Evolutionary conservation across 805 yeast species (phyloP).

Genomic region (Saitoella complicata): DNA sequence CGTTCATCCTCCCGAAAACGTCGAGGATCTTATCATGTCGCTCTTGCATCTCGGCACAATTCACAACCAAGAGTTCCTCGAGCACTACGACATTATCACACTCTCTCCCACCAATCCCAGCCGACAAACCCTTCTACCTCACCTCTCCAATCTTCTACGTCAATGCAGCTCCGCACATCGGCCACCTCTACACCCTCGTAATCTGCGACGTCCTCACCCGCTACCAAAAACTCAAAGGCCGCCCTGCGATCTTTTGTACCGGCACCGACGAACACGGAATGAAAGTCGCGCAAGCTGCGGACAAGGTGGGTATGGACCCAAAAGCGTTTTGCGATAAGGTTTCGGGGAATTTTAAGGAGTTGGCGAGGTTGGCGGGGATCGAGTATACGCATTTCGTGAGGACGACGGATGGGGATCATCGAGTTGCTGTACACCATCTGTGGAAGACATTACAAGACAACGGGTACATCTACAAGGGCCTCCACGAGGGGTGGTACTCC

Average conservation of each 20-base stretch:
- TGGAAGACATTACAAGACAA: slow-evolving; percentile 42
- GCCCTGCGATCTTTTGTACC: slow-evolving; percentile 47
- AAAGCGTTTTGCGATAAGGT: slow-evolving; percentile 57
- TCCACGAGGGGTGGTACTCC: slow-evolving; percentile 89
- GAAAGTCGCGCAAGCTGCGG: slow-evolving; percentile 74
- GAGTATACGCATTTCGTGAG: slow-evolving; percentile 64
- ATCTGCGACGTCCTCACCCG: slow-evolving; percentile 63
- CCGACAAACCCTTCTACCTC: slow-evolving; percentile 28
- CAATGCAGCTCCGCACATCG: slow-evolving; percentile 84
- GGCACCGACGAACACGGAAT: slow-evolving; percentile 97
- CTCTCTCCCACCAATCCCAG: too few relatives aligned
- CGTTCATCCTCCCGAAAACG: too few relatives aligned
- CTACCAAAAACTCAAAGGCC: slow-evolving; percentile 41
- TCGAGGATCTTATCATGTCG: too few relatives aligned
- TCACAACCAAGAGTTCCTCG: too few relatives aligned
- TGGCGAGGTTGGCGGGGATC: slow-evolving; percentile 46
- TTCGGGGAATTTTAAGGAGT: slow-evolving; percentile 41
- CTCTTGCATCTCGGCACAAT: too few relatives aligned
- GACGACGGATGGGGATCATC: slow-evolving; percentile 77
- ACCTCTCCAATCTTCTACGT: slow-evolving; percentile 95
- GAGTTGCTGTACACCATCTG: slow-evolving; percentile 42
- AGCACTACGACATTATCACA: too few relatives aligned
- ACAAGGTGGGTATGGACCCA: slow-evolving; percentile 35
- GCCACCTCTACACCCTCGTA: slow-evolving; percentile 79
- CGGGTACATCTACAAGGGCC: slow-evolving; percentile 64